A percentile compares a stretch with the other conserved stretches of the same genome.
phyloP scores from a whole-genome alignment of 2,329 filamentous ascomycete species.

The Sclerotinia subarctica region DNA sequence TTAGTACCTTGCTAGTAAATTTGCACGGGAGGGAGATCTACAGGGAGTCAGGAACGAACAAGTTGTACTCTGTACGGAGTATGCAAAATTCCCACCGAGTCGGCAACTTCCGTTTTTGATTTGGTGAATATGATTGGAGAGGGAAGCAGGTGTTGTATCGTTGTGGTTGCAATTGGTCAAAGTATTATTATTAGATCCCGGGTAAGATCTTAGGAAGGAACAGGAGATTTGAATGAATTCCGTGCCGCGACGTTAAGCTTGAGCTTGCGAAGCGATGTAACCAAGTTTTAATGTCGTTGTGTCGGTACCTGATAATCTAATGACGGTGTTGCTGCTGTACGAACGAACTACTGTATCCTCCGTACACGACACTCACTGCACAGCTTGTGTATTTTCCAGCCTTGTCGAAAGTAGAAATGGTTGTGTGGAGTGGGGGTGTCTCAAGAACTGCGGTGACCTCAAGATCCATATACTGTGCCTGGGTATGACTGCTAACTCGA shows the following conservation, averaged over 20 bases:
- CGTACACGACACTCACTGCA: not conserved
- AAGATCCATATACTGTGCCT: not conserved
- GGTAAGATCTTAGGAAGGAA: not conserved
- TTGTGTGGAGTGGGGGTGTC: not conserved
- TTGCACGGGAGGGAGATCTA: conserved; percentile 13
- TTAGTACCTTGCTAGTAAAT: not conserved
- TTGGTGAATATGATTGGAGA: too few relatives aligned
- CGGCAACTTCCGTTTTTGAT: not conserved
- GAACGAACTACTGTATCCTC: not conserved
- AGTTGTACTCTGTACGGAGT: not conserved
- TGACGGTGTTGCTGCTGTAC: not conserved
- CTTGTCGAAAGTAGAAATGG: not conserved
- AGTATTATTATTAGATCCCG: too few relatives aligned
- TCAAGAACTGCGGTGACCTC: not conserved
- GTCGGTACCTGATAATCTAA: too few relatives aligned
- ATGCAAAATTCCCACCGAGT: not conserved
- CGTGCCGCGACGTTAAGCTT: not conserved
- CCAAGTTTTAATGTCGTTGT: not conserved
- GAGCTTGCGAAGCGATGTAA: not conserved
- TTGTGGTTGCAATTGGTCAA: too few relatives aligned
- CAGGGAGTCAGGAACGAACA: conserved; percentile 2
- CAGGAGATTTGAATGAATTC: not conserved
- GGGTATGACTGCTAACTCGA: not conserved
- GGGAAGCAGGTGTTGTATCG: too few relatives aligned
- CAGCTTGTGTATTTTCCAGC: not conserved